These are phyloP conservation scores for Catunica adiposa DNA, from an alignment of 2,329 filamentous ascomycete species.

Conservation along the genomic window DNA sequence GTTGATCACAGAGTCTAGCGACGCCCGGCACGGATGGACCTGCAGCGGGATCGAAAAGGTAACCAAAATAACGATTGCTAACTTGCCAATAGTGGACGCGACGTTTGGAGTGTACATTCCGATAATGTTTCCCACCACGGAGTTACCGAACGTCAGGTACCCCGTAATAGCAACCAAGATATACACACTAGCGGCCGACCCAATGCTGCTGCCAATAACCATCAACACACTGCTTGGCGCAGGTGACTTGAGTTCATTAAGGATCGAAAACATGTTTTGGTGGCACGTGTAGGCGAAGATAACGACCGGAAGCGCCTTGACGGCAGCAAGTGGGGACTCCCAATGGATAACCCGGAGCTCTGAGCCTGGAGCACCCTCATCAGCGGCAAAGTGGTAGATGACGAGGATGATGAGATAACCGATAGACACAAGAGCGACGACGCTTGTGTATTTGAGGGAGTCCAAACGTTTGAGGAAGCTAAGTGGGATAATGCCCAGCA, in stretches of 20 bases:
- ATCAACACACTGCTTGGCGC: slow-evolving; percentile 56
- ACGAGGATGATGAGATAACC: slow-evolving; percentile 87
- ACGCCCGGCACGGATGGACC: slow-evolving; percentile 91
- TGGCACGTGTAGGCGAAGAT: slow-evolving; percentile 99
- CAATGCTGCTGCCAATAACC: slow-evolving; percentile 72
- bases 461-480: slow-evolving; percentile 84
- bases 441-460: slow-evolving; percentile 91
- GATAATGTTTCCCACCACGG: slow-evolving; percentile 81
- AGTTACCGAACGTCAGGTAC: slow-evolving; percentile 87
- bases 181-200: slow-evolving; percentile 73
- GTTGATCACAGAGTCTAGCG: slow-evolving; percentile 79
- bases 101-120: slow-evolving; percentile 70
- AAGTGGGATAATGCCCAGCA: slow-evolving; percentile 87
- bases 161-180: slow-evolving; percentile 85
- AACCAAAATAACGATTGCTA: slow-evolving; percentile 87
- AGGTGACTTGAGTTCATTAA: slow-evolving; percentile 85
- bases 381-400: slow-evolving; percentile 76
- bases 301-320: slow-evolving; percentile 83
- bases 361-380: slow-evolving; percentile 57
- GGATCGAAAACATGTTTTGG: slow-evolving; percentile 98
- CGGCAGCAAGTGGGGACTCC: slow-evolving; percentile 58
- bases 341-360: slow-evolving; percentile 62
- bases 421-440: slow-evolving; percentile 82
- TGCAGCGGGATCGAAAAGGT: slow-evolving; percentile 94
- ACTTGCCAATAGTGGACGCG: slow-evolving; percentile 79